These are phyloP conservation scores for Schizophyllum commune DNA, from an alignment of 1,284 basidiomycete genomes.

Conservation along the genomic window DNA sequence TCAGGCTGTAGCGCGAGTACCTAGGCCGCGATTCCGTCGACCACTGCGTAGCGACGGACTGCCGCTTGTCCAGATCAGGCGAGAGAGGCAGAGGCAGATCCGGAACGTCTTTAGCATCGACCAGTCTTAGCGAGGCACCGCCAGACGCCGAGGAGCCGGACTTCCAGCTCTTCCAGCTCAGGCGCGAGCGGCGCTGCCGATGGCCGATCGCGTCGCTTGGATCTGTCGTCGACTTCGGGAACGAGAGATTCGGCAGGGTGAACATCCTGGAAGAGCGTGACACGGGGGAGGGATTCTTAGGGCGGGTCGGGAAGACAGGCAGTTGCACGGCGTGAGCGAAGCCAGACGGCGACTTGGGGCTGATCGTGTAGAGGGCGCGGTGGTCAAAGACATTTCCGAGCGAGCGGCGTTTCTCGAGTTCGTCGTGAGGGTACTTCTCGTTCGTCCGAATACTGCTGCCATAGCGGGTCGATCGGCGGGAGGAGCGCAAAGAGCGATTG, in stretches of 20 bases:
- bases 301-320: not conserved
- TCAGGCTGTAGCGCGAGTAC: not conserved
- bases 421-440: not conserved
- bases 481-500: not conserved
- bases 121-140: constrained; percentile 17
- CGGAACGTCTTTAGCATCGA: constrained; percentile 9
- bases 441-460: not conserved
- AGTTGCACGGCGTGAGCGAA: not conserved
- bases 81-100: constrained; percentile 16
- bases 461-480: not conserved
- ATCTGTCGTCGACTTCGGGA: not conserved
- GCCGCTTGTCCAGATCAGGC: constrained; percentile 2
- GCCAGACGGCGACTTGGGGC: not conserved
- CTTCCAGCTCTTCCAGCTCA: constrained; percentile 15
- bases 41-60: not conserved
- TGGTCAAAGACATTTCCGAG: not conserved
- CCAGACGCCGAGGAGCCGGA: constrained; percentile 15
- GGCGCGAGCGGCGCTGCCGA: constrained; percentile 18
- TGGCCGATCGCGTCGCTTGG: not conserved
- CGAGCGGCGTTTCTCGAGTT: not conserved
- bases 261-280: not conserved
- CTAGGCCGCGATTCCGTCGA: not conserved
- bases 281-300: not conserved
- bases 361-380: not conserved
- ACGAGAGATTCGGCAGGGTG: not conserved